A percentile compares a stretch with the other conserved stretches of the same genome.
Conservation (phyloP, 257 asterid species). For the Prunella vulgaris region DNA sequence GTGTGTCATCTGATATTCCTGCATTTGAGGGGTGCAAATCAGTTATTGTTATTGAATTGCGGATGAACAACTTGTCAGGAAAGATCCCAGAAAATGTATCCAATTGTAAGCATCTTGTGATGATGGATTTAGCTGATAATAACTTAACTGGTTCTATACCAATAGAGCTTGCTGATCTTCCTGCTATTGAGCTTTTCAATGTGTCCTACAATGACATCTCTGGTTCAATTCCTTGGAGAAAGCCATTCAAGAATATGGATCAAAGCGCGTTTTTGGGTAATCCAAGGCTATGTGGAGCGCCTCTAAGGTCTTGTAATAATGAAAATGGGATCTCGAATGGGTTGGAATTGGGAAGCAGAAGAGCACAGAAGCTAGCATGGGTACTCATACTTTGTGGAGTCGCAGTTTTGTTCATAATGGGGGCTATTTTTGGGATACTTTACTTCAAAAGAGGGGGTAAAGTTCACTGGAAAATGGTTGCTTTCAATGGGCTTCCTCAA, state of each 20-base stretch:
- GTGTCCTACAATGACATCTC: conserved; percentile 82
- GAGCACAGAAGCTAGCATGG: conserved; percentile 82
- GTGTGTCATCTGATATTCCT: conserved; percentile 68
- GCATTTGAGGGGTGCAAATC: conserved; percentile 57
- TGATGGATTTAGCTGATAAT: conserved; percentile 60
- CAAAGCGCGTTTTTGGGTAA: conserved; percentile 73
- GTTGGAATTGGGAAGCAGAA: conserved; percentile 59
- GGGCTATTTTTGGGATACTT: conserved; percentile 47
- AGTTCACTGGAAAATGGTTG: conserved; percentile 67
- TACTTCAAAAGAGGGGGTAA: conserved; percentile 45
- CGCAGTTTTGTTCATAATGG: conserved; percentile 42
- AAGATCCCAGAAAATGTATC: conserved; percentile 54
- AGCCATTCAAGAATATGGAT: conserved; percentile 50
- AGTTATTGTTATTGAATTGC: conserved; percentile 59
- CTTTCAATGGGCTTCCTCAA: conserved; percentile 68
- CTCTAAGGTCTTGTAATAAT: conserved; percentile 45
- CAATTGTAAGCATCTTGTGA: conserved; percentile 53
- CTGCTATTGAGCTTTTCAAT: conserved; percentile 50
- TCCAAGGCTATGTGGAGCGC: conserved; percentile 76
- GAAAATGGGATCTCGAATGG: conserved; percentile 52
- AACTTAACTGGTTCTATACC: conserved; percentile 73
- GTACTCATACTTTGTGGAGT: conserved; percentile 67
- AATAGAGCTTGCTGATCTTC: conserved; percentile 50
- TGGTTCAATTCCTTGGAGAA: conserved; percentile 64
- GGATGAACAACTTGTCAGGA: conserved; percentile 66